These are phyloP conservation scores for Aspergillus cejpii DNA, from an alignment of 2,329 filamentous ascomycete species.

Conservation along the genomic window DNA sequence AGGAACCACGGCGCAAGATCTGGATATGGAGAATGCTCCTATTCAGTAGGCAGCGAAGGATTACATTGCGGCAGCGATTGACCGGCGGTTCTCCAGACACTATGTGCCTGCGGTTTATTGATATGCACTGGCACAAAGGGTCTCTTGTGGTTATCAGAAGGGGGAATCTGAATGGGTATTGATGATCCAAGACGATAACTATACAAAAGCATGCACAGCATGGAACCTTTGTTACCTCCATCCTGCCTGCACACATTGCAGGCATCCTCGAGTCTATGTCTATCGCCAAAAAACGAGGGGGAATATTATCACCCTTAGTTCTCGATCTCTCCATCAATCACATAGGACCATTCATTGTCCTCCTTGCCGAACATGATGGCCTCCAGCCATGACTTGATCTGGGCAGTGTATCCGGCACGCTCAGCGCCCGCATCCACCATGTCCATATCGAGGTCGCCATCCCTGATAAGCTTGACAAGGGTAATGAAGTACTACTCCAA, in stretches of 20 bases:
- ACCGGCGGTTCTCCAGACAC: background rate
- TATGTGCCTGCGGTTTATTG: background rate
- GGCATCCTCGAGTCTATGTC: slow-evolving; percentile 6
- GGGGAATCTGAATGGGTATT: background rate
- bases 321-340: slow-evolving; percentile 54
- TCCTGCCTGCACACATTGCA: background rate
- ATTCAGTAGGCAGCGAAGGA: background rate
- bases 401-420: slow-evolving; percentile 29
- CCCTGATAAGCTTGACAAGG: slow-evolving; percentile 61
- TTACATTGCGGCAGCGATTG: background rate
- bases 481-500: slow-evolving; percentile 60
- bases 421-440: slow-evolving; percentile 37
- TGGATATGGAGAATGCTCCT: background rate
- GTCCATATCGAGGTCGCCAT: slow-evolving; percentile 57
- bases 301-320: slow-evolving; percentile 13
- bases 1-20: slow-evolving; percentile 1
- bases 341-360: slow-evolving; percentile 62
- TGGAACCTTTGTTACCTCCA: background rate
- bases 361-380: slow-evolving; percentile 70
- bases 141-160: too few species aligned
- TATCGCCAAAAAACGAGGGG: background rate
- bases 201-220: background rate
- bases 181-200: background rate
- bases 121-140: too few species aligned
- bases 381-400: slow-evolving; percentile 60